Conservation (phyloP, 371 early-diverging fungal species). For the Lichtheimia ornata region DNA sequence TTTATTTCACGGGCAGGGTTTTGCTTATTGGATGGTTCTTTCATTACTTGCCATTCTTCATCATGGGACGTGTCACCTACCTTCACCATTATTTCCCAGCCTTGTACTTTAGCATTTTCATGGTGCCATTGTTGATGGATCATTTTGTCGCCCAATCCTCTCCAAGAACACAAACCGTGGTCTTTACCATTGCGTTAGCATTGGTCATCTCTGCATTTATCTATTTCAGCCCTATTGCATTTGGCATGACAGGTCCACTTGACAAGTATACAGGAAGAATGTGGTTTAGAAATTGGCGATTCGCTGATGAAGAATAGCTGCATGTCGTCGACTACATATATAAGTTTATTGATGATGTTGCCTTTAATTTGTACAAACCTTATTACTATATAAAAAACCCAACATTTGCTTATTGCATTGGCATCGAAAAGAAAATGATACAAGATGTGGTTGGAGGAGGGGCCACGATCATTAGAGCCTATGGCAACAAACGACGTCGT, state of each 20-base stretch:
- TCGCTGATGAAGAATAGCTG: not conserved
- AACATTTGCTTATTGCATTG: no score
- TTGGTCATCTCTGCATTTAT: constrained; percentile 59
- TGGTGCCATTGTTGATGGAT: constrained; percentile 76
- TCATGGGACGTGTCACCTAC: constrained; percentile 98
- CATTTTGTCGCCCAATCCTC: constrained; percentile 45
- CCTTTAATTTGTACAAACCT: no score
- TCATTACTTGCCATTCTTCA: constrained; percentile 96
- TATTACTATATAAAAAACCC: no score
- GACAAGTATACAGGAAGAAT: constrained; percentile 44
- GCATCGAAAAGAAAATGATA: no score
- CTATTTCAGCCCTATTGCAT: constrained; percentile 83
- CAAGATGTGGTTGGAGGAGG: no score
- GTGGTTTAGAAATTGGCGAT: constrained; percentile 56
- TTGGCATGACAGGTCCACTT: constrained; percentile 81
- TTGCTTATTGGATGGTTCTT: constrained; percentile 91
- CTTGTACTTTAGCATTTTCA: constrained; percentile 91
- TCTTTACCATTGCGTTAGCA: constrained; percentile 49
- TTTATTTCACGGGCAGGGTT: constrained; percentile 70
- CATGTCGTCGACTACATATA: no score
- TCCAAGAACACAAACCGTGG: constrained; percentile 16
- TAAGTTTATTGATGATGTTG: no score
- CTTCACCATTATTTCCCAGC: constrained; percentile 99
- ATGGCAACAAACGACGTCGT: no score
- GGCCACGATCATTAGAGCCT: no score